phyloP scores from a whole-genome alignment of 2,329 filamentous ascomycete genomes.

The Simplicillium aogashimaense region DNA sequence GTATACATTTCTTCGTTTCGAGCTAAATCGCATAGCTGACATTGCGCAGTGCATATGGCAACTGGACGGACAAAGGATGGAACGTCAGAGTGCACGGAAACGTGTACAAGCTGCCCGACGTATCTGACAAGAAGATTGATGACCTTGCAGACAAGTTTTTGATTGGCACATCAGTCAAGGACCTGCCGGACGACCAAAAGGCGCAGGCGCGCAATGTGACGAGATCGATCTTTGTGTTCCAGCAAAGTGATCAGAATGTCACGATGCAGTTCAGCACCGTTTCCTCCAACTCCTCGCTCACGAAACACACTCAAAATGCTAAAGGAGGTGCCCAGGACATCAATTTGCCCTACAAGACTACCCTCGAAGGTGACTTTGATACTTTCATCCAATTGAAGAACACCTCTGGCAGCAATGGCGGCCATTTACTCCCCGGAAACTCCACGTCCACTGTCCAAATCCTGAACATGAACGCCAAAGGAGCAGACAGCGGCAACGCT shows the following conservation, averaged over 20 bases:
- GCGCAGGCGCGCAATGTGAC: conserved; percentile 66
- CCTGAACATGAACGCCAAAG: conserved; percentile 57
- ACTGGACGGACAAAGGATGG: conserved; percentile 72
- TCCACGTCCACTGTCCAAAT: conserved; percentile 55
- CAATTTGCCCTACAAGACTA: conserved; percentile 56
- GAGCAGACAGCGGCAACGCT: conserved; percentile 57
- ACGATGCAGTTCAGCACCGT: conserved; percentile 43
- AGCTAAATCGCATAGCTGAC: not conserved
- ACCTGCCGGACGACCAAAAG: conserved; percentile 49
- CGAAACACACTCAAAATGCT: conserved; percentile 5
- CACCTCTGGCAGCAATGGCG: conserved; percentile 10
- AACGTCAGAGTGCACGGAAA: conserved; percentile 69
- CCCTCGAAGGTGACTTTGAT: conserved; percentile 61
- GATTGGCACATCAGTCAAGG: conserved; percentile 38
- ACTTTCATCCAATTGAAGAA: conserved; percentile 50
- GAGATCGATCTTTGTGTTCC: conserved; percentile 63
- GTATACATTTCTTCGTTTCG: conserved; percentile 7
- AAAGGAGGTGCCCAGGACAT: conserved; percentile 53
- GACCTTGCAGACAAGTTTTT: conserved; percentile 57
- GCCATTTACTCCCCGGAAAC: conserved; percentile 51
- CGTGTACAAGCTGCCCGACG: conserved; percentile 70
- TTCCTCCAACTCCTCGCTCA: too few species aligned
- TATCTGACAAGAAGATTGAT: conserved; percentile 53
- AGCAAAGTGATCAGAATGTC: conserved; percentile 51
- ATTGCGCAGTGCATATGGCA: conserved; percentile 47